A percentile compares a stretch with the other conserved stretches of the same genome.
phyloP scores from a whole-genome alignment of 2,329 filamentous ascomycete genomes.

The Huntiella moniliformis region DNA sequence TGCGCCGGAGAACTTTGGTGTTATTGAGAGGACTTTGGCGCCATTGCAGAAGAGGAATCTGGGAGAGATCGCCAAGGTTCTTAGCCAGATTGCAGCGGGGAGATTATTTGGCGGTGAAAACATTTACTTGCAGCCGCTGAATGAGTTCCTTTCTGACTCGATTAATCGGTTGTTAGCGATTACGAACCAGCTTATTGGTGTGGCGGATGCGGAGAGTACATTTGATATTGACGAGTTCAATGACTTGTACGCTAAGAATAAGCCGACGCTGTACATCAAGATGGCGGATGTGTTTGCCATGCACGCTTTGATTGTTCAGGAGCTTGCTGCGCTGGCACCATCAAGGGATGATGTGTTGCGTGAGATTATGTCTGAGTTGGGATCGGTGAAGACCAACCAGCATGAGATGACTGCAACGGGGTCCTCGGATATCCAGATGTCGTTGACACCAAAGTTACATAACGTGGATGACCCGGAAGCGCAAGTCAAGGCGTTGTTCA shows the following conservation, averaged over 20 bases:
- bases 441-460: slow-evolving; percentile 73
- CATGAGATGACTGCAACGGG: slow-evolving; percentile 77
- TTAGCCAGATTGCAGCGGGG: slow-evolving; percentile 75
- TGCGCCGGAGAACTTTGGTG: slow-evolving; percentile 82
- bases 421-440: slow-evolving; percentile 77
- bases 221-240: slow-evolving; percentile 99
- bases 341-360: slow-evolving; percentile 70
- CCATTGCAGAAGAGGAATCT: slow-evolving; percentile 88
- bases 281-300: slow-evolving; percentile 95
- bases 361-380: slow-evolving; percentile 82
- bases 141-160: slow-evolving; percentile 74
- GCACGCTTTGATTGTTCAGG: slow-evolving; percentile 67
- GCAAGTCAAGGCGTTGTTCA: slow-evolving; percentile 79
- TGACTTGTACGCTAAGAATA: slow-evolving; percentile 87
- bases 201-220: slow-evolving; percentile 71
- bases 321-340: slow-evolving; percentile 61
- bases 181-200: slow-evolving; percentile 58
- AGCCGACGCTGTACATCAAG: slow-evolving; percentile 98
- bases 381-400: slow-evolving; percentile 92
- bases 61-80: slow-evolving; percentile 74
- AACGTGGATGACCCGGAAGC: slow-evolving; percentile 86
- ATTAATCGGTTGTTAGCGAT: slow-evolving; percentile 62
- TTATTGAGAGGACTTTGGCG: slow-evolving; percentile 74
- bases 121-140: slow-evolving; percentile 85
- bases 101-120: slow-evolving; percentile 86